Evolutionary conservation across 805 yeast genomes (phyloP), one percentile per base, ranked within the genome.

Genomic region (Lipomyces anomalus): DNA sequence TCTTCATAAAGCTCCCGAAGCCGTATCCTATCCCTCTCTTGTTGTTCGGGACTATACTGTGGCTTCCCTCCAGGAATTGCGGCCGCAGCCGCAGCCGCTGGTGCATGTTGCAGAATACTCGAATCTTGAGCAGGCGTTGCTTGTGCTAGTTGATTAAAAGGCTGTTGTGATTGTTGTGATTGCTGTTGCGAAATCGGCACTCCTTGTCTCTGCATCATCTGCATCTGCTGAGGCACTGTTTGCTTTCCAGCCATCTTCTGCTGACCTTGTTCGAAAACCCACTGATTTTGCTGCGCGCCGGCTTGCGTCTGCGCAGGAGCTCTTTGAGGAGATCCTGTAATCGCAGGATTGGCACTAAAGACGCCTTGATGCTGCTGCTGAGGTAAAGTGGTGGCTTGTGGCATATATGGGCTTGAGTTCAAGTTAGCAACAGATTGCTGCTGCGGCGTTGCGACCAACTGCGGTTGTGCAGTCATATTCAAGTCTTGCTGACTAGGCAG

Each of bases 1-100:
- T 47, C 52, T 21, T 50, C 44, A 24, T 40, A 43, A 17, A 48
- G 16, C 18, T 47, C 48, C 18, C 38, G 46, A 16, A 50, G 23
- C 18, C 38, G 22, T 26, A 38, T 44, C 29, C 45, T 38, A 35
- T 50, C 52, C 3, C 33, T 40, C 20, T 42, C 40, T 22, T 44
- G 54, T 32, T 50, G 52, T 20, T 48, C 53, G 13, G 35, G 6
- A 9, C 39, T 23, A 33, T 37, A 13, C 3, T 29, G 43, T 13
- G 28, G 24, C n/a, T 26, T 33, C n/a, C 26, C 44, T 1, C 39
- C 39, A 18, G 9, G 18, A 26, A 22, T n/a, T 5, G 18, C 38
- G n/a, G 17, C 37, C 7, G 32, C 24, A 7, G 11, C 23, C 2
- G 13, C 26, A 3, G 18, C 23, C 9, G 7, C 20, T 6, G 17